phyloP scores from a whole-genome alignment of 108 stramenopile genomes.

The Cyclotella choctawhatcheeana region DNA sequence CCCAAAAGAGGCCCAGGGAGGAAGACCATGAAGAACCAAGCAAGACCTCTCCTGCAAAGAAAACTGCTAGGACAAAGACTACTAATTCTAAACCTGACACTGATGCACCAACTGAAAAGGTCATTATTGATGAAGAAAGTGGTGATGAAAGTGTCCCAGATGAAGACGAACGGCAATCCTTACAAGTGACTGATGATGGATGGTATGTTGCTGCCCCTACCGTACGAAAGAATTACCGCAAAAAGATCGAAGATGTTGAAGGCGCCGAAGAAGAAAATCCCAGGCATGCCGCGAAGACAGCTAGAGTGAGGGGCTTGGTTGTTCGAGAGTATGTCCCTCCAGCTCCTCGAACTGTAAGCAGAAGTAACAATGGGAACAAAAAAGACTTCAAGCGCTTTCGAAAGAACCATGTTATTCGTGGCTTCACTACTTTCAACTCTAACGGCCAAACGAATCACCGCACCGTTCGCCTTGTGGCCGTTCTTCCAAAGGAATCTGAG shows the following conservation, averaged over 20 bases:
- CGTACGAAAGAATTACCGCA: conserved; percentile 44
- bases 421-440: conserved; percentile 30
- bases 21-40: neutral
- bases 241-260: conserved; percentile 30
- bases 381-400: conserved; percentile 55
- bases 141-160: conserved; percentile 41
- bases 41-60: neutral
- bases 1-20: neutral
- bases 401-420: conserved; percentile 41
- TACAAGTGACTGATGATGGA: conserved; percentile 44
- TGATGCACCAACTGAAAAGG: conserved; percentile 5
- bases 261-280: conserved; percentile 19
- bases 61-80: neutral
- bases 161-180: conserved; percentile 39
- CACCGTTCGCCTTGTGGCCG: conserved; percentile 39
- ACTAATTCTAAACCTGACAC: conserved; percentile 7
- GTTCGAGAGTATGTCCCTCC: conserved; percentile 39
- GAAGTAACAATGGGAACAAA: conserved; percentile 9
- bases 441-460: neutral
- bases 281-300: conserved; percentile 37
- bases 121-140: conserved; percentile 21
- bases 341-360: neutral
- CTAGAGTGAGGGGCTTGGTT: conserved; percentile 36
- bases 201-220: conserved; percentile 53
- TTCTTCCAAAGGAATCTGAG: conserved; percentile 60